A percentile compares a stretch with the other conserved stretches of the same genome.
Conservation (phyloP, 2,329 filamentous ascomycete genomes). For the Pseudogymnoascus sp. region DNA sequence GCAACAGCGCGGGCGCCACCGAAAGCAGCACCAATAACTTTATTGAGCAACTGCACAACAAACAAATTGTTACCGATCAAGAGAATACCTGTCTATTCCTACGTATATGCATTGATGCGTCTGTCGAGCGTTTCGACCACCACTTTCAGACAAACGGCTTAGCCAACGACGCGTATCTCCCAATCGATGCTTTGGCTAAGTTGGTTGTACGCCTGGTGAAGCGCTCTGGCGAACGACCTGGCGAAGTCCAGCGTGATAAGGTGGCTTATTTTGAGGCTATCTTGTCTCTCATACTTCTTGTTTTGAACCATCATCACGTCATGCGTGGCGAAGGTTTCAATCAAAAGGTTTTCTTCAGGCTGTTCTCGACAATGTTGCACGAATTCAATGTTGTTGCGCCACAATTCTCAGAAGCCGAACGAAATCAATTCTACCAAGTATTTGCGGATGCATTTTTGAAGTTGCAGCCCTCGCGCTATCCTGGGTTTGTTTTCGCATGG, state of each 20-base stretch:
- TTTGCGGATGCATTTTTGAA: constrained; percentile 65
- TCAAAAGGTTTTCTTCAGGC: constrained; percentile 81
- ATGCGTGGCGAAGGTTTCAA: constrained; percentile 76
- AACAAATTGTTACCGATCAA: constrained; percentile 62
- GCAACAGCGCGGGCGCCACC: constrained; percentile 66
- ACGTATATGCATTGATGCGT: constrained; percentile 71
- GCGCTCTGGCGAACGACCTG: constrained; percentile 57
- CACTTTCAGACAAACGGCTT: constrained; percentile 53
- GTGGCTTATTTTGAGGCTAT: constrained; percentile 69
- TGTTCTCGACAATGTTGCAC: constrained; percentile 77
- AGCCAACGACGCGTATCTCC: constrained; percentile 47
- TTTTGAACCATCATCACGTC: constrained; percentile 79
- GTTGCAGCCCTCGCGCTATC: constrained; percentile 69
- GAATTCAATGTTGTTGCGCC: constrained; percentile 57
- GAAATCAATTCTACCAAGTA: constrained; percentile 63
- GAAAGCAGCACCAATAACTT: constrained; percentile 69
- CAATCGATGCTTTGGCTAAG: constrained; percentile 75
- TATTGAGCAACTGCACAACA: constrained; percentile 73
- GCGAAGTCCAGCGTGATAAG: constrained; percentile 54
- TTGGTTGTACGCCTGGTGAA: constrained; percentile 70
- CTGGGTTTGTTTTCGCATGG: constrained; percentile 82
- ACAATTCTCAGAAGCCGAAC: constrained; percentile 53
- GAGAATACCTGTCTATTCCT: constrained; percentile 77
- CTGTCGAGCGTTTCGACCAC: constrained; percentile 70
- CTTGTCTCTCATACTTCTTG: constrained; percentile 67